Evolutionary conservation across 2,329 filamentous ascomycete genomes (phyloP), one percentile per base, ranked within the genome.

Genomic region (Fusarium paranaense): DNA sequence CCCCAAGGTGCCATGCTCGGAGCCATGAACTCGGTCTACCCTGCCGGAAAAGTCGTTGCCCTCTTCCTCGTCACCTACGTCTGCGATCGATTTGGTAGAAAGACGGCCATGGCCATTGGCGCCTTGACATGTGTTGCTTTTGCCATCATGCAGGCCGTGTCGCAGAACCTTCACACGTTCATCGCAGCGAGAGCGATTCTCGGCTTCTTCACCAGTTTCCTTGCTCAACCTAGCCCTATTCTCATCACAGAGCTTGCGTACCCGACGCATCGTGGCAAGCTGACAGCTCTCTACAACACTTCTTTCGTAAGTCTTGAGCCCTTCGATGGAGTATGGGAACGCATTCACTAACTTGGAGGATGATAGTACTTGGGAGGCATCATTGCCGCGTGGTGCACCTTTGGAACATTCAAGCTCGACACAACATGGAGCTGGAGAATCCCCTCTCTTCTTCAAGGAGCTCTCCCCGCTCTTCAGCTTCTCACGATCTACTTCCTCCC

Each of bases 11-110:
- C 81, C n/a, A 73, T 80, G 18, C 79, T 85, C 1, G 84, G 83
- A 35, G 74, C 82, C 8, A 79, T 85, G 52, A 83, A 81, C 40
- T 80, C 83, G 7, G 77, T 82, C 5, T 81, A 85, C 38, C 81
- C 81, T 1, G 78, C 82, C 16, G 85, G 85, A 37, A 83, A 83
- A 42, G 79, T 86, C 10, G 73, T 85, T 11, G 79, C 79, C 0
- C 66, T 84, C 1, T 80, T 82, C 16, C 73, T 84, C 11, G 81
- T 83, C 5, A 81, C 82, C 4, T 80, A 78, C 32, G 66, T 85
- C 10, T 82, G 82, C 25, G 86, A 83, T 66, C 78, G 79, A 58
- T 81, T 81, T 18, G 86, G 86, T 14, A 78, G 86, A 52, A 85
- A 83, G 67, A 71, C 75, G 7, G 80, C 83, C 6, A 78, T 87